Percentiles rank a stretch among this genome's conserved stretches.
These are phyloP conservation scores for Ciborinia camelliae DNA, from an alignment of 2,329 filamentous ascomycete genomes.

Conservation along the genomic window DNA sequence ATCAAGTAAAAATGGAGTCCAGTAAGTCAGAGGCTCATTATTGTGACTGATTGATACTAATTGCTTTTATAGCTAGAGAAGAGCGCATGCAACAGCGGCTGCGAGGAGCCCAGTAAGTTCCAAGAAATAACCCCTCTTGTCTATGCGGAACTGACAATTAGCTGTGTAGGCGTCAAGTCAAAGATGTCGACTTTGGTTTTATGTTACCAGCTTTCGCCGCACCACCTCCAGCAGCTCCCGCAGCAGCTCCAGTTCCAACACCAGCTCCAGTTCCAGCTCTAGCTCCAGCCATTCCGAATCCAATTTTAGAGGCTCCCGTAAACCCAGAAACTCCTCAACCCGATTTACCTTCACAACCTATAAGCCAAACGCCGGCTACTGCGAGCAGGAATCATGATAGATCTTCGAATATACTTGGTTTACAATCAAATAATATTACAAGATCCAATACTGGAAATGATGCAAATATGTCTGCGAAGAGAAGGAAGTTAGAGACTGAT, in stretches of 20 bases:
- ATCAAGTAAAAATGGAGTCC: conserved; percentile 13
- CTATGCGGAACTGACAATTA: conserved; percentile 40
- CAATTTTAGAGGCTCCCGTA: conserved; percentile 1
- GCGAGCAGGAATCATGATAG: conserved; percentile 14
- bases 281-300: conserved; percentile 9
- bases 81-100: conserved; percentile 63
- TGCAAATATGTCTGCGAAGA: conserved; percentile 38
- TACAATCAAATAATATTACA: conserved; percentile 11
- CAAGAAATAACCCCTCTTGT: neutral
- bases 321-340: conserved; percentile 21
- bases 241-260: neutral
- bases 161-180: conserved; percentile 49
- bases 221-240: conserved; percentile 21
- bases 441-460: conserved; percentile 28
- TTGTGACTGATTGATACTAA: conserved; percentile 9
- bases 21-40: neutral
- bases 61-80: conserved; percentile 47
- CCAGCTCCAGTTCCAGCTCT: too few relatives aligned
- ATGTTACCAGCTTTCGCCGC: conserved; percentile 42
- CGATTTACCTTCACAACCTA: conserved; percentile 24
- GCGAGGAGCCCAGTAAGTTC: conserved; percentile 58
- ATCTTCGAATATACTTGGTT: neutral
- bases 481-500: conserved; percentile 34
- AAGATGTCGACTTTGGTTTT: conserved; percentile 58
- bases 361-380: conserved; percentile 26